These are phyloP conservation scores for Rosellinia necatrix DNA, from an alignment of 2,329 filamentous ascomycete genomes.

Conservation along the genomic window DNA sequence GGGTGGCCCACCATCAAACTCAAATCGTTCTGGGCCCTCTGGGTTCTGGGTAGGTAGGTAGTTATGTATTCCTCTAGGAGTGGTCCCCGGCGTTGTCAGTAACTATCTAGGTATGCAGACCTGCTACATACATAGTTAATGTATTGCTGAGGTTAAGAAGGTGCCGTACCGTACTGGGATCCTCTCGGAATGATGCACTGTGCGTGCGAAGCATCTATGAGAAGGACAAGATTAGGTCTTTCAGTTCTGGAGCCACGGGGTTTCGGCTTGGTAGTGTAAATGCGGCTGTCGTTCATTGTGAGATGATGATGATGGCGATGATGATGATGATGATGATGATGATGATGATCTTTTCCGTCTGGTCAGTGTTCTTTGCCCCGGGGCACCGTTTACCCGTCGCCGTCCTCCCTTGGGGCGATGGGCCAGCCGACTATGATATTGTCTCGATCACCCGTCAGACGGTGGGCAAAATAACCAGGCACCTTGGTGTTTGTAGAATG, in stretches of 20 bases:
- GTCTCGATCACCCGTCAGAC: slow-evolving; percentile 10
- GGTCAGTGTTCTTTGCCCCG: slow-evolving; percentile 1
- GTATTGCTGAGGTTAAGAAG: no score
- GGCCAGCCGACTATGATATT: slow-evolving; percentile 8
- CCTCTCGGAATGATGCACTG: slow-evolving; percentile 17
- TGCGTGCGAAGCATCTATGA: not conserved
- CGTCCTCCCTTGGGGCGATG: slow-evolving; percentile 3
- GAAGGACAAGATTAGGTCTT: not conserved
- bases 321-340: not conserved
- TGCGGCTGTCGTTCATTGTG: slow-evolving; percentile 1
- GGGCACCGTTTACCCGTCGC: slow-evolving; percentile 11
- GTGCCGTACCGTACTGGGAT: no score
- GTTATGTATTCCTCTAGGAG: not conserved
- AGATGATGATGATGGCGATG: not conserved
- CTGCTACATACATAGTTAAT: no score
- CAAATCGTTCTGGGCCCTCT: slow-evolving; percentile 19
- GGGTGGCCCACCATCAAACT: slow-evolving; percentile 21
- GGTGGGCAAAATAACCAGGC: slow-evolving; percentile 1
- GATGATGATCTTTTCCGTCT: not conserved
- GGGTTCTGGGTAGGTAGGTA: no score
- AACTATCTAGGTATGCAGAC: no score
- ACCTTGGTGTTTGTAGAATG: slow-evolving; percentile 10
- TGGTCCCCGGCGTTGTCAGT: not conserved
- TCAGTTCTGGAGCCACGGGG: not conserved
- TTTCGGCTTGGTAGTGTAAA: not conserved